Evolutionary conservation across 257 asterid species (phyloP).

Genomic region (Nicotiana undulata): DNA sequence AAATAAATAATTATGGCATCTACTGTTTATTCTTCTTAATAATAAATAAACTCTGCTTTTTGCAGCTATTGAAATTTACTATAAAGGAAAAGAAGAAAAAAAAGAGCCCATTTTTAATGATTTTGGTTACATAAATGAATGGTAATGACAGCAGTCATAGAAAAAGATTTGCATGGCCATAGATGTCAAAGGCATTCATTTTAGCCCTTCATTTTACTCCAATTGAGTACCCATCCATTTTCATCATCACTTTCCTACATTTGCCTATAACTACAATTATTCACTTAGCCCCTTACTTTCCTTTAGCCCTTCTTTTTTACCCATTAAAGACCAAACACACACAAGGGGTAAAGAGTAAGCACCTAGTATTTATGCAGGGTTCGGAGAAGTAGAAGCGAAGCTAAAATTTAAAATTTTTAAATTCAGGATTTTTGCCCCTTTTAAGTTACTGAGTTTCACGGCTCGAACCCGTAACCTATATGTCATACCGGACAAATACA

Average conservation of each 20-base stretch:
- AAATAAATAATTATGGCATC: slow-evolving; percentile 33
- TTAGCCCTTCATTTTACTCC: slow-evolving; percentile 22
- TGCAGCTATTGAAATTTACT: slow-evolving; percentile 35
- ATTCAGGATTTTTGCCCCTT: too few relatives aligned
- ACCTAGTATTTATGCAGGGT: accelerated
- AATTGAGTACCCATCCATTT: slow-evolving; percentile 16
- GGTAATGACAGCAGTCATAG: slow-evolving; percentile 23
- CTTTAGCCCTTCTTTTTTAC: slow-evolving; percentile 2
- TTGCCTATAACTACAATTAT: slow-evolving; percentile 42
- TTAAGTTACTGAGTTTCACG: too few relatives aligned
- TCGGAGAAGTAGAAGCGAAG: too few relatives aligned
- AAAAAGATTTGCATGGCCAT: slow-evolving; percentile 52
- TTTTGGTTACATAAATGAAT: slow-evolving; percentile 46
- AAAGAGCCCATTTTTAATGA: slow-evolving; percentile 20
- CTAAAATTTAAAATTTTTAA: too few relatives aligned
- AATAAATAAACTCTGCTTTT: slow-evolving; percentile 12
- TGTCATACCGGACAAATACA: too few relatives aligned
- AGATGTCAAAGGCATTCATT: slow-evolving; percentile 29
- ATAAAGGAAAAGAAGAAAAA: slow-evolving; percentile 13
- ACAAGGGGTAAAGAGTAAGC: not conserved
- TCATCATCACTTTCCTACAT: slow-evolving; percentile 10
- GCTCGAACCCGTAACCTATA: too few relatives aligned
- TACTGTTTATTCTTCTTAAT: slow-evolving; percentile 19
- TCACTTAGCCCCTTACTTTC: slow-evolving; percentile 23
- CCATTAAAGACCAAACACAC: not conserved